These are phyloP conservation scores for Camellia oleifera DNA, from an alignment of 179 eudicot genomes.

Conservation along the genomic window DNA sequence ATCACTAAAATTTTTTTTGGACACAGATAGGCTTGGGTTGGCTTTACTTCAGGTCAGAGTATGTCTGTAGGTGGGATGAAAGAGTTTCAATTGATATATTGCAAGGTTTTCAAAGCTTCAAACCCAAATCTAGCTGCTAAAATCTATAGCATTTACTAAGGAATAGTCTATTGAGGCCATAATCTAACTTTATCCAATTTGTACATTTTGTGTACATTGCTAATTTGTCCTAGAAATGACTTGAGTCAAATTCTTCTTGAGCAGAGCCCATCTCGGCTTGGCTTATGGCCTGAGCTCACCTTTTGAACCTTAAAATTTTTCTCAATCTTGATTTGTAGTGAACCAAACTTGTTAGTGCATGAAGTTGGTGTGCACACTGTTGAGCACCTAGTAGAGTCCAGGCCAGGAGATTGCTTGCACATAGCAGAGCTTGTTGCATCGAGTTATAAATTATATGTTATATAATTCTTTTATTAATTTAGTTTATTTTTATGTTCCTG, in stretches of 20 bases:
- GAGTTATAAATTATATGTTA: too few relatives aligned
- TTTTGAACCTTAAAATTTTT: neutral
- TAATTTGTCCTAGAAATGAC: neutral
- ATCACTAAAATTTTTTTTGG: neutral
- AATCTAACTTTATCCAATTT: neutral
- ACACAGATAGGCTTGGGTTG: neutral
- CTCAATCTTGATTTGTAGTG: neutral
- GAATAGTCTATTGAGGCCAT: neutral
- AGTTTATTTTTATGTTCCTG: neutral
- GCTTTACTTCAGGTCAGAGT: neutral
- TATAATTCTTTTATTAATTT: neutral
- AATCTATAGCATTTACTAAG: neutral
- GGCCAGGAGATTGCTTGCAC: neutral
- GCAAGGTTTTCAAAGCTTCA: constrained; percentile 8
- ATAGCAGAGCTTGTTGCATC: neutral
- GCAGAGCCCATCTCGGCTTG: neutral
- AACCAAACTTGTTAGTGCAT: neutral
- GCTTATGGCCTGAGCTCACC: neutral
- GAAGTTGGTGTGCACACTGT: neutral
- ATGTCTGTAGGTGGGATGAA: neutral
- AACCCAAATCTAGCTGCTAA: neutral
- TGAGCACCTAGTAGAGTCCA: neutral
- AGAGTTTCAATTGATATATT: neutral
- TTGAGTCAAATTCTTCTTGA: neutral
- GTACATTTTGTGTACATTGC: too few relatives aligned